phyloP scores from a whole-genome alignment of 345 rosid species.

The Ceriops zippeliana region DNA sequence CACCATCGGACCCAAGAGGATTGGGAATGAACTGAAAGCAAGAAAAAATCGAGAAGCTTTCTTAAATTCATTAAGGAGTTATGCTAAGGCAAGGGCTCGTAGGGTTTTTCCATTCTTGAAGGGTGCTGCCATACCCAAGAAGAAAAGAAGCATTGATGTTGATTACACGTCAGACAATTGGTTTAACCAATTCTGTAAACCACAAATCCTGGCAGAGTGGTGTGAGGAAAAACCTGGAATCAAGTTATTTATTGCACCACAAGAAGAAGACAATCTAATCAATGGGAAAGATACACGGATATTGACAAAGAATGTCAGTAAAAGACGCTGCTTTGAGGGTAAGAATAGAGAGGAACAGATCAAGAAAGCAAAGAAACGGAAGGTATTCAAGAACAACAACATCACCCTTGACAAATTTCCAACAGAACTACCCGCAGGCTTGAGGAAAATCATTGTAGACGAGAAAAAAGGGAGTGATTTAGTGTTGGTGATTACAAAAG shows the following conservation, averaged over 20 bases:
- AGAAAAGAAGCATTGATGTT: no score
- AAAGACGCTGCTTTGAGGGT: background rate
- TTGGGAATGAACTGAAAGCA: background rate
- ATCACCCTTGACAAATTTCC: background rate
- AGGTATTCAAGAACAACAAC: background rate
- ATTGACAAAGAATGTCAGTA: no score
- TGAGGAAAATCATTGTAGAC: background rate
- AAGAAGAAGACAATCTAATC: no score
- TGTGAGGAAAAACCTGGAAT: no score
- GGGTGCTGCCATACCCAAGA: no score
- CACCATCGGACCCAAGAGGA: background rate
- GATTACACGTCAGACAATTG: no score
- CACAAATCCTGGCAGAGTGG: no score
- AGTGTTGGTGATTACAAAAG: background rate
- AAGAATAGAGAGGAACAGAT: background rate
- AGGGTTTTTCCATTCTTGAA: no score
- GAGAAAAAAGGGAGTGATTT: background rate
- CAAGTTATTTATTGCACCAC: no score
- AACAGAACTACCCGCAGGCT: background rate
- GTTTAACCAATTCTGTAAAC: no score
- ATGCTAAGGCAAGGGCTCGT: no score
- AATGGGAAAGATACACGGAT: no score
- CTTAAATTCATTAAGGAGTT: background rate
- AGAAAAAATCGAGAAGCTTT: background rate
- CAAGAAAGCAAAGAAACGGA: background rate